Conservation (phyloP, 1,284 basidiomycete genomes). For the Ganoderma sinense region DNA sequence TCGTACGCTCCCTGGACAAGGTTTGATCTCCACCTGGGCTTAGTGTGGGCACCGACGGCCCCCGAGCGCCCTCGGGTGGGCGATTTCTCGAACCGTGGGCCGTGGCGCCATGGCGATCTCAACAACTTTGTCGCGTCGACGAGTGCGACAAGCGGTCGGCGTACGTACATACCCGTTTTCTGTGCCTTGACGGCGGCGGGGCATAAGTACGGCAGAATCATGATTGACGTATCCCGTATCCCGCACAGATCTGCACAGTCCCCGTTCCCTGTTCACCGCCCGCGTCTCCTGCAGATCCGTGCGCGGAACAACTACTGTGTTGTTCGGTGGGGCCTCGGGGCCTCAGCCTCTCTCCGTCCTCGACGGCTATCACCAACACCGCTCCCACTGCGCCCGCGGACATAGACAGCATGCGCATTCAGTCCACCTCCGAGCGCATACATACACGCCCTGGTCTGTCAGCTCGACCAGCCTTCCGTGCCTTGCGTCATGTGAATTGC, state of each 20-base stretch:
- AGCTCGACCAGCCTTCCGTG: background rate
- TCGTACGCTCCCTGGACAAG: background rate
- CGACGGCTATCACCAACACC: background rate
- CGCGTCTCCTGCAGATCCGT: background rate
- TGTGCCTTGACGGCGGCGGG: background rate
- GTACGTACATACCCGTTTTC: background rate
- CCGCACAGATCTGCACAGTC: background rate
- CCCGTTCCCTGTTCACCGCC: background rate
- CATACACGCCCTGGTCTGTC: background rate
- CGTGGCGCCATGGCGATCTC: background rate
- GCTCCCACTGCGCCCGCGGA: background rate
- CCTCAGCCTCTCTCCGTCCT: background rate
- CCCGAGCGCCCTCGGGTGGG: background rate
- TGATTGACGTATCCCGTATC: background rate
- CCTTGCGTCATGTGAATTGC: background rate
- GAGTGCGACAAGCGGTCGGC: background rate
- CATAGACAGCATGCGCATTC: background rate
- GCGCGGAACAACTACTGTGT: background rate
- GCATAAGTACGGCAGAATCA: background rate
- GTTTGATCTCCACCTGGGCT: conserved; percentile 1
- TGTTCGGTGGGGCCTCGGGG: background rate
- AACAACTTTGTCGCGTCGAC: background rate
- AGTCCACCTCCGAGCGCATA: background rate
- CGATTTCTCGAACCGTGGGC: background rate
- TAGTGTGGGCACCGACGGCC: background rate